Evolutionary conservation across 768 basidiomycete genomes (phyloP).

Genomic region (Dendrothele bispora): DNA sequence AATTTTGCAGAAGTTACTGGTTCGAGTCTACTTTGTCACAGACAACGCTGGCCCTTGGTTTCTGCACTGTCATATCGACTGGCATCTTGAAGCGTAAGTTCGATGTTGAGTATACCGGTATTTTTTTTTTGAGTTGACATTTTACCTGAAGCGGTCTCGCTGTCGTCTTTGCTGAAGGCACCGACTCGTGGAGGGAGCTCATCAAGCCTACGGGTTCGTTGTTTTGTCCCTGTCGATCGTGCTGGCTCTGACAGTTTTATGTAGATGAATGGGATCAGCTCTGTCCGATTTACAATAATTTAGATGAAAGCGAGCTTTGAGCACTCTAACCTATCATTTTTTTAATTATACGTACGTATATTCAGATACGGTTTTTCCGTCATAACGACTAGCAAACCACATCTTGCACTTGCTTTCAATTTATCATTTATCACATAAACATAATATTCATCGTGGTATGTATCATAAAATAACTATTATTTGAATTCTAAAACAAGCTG

Average conservation of each 20-base stretch:
- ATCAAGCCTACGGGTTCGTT: too few relatives aligned
- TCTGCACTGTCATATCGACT: conserved; percentile 3
- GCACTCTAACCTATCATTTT: too few relatives aligned
- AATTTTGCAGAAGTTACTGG: background rate
- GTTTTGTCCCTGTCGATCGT: too few relatives aligned
- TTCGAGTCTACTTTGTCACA: conserved; percentile 44
- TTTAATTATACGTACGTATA: too few relatives aligned
- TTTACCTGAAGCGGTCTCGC: background rate
- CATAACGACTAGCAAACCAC: too few relatives aligned
- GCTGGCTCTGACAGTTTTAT: background rate
- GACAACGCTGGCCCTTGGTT: conserved; percentile 52
- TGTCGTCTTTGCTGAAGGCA: background rate
- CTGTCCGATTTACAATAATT: conserved; percentile 32
- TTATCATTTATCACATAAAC: too few relatives aligned
- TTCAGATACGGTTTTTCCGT: too few relatives aligned
- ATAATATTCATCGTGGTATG: too few relatives aligned
- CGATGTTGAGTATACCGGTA: background rate
- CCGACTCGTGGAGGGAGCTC: background rate
- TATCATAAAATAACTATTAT: too few relatives aligned
- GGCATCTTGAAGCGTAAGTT: conserved; percentile 1
- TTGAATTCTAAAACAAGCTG: too few relatives aligned
- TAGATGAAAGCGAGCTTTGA: too few relatives aligned
- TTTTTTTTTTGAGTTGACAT: background rate
- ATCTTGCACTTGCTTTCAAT: too few relatives aligned
- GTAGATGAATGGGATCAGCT: conserved; percentile 26